Percentiles rank a stretch among this genome's conserved stretches.
These are phyloP conservation scores for Penicillium fimorum DNA, from an alignment of 495 filamentous ascomycete genomes.

Conservation along the genomic window DNA sequence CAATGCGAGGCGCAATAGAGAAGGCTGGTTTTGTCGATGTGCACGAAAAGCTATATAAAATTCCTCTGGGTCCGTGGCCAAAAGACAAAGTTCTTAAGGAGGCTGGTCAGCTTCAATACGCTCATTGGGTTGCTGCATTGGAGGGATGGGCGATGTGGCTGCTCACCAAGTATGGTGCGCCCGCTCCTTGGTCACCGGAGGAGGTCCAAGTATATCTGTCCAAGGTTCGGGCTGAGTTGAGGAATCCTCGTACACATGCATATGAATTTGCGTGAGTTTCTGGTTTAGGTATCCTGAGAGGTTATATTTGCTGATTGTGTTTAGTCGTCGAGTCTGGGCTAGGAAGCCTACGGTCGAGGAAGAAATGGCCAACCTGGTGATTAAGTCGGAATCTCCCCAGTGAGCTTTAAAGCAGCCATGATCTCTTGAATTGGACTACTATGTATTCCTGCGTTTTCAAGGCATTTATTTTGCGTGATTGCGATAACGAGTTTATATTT, in stretches of 20 bases:
- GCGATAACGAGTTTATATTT: no score
- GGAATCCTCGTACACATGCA: slow-evolving; percentile 12
- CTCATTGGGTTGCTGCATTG: slow-evolving; percentile 48
- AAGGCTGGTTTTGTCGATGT: slow-evolving; percentile 35
- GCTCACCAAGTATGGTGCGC: slow-evolving; percentile 14
- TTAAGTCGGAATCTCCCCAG: background rate
- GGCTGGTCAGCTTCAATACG: slow-evolving; percentile 59
- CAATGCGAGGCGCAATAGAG: slow-evolving; percentile 19
- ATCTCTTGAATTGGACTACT: background rate
- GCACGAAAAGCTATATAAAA: slow-evolving; percentile 46
- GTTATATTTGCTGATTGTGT: background rate
- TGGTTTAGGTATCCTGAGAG: background rate
- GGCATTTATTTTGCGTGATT: no score
- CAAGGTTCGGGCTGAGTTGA: slow-evolving; percentile 15
- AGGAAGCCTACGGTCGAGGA: slow-evolving; percentile 18
- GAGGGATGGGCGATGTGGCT: slow-evolving; percentile 22
- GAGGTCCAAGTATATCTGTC: slow-evolving; percentile 18
- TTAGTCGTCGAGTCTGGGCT: slow-evolving; percentile 20
- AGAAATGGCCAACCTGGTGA: background rate
- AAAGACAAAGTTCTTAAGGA: slow-evolving; percentile 61
- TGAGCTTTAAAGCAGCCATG: background rate
- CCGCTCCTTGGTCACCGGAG: slow-evolving; percentile 15
- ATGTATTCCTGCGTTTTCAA: background rate
- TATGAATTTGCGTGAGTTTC: slow-evolving; percentile 15
- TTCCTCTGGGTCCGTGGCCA: slow-evolving; percentile 65